phyloP scores from a whole-genome alignment of 495 filamentous ascomycete genomes.

The Pyrenopolyporus hunteri region DNA sequence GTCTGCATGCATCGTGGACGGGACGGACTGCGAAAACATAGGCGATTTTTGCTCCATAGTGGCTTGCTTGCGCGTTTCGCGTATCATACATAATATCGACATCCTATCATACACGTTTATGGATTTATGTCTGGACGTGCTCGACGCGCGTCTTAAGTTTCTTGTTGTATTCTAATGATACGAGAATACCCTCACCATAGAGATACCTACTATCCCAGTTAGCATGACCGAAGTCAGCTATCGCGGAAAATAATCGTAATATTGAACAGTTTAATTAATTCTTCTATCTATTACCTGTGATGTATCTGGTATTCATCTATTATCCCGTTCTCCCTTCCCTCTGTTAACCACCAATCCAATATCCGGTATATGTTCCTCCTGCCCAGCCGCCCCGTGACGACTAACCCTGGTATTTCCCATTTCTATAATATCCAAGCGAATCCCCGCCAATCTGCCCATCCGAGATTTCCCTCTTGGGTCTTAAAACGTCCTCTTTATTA shows the following conservation, averaged over 20 bases:
- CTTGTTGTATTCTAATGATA: too few species aligned
- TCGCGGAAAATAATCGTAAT: too few species aligned
- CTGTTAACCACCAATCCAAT: too few species aligned
- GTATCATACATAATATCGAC: conserved; percentile 10
- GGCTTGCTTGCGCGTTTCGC: too few species aligned
- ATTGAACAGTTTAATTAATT: not conserved
- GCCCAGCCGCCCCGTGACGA: too few species aligned
- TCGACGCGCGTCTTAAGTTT: too few species aligned
- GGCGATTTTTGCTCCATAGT: too few species aligned
- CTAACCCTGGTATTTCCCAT: not conserved
- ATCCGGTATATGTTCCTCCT: too few species aligned
- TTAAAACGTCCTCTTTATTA: not conserved
- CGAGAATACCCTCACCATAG: too few species aligned
- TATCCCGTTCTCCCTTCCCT: not conserved
- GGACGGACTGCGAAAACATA: not conserved
- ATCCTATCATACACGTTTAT: not conserved
- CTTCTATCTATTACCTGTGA: conserved; percentile 1
- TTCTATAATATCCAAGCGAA: not conserved
- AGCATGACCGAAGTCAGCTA: too few species aligned
- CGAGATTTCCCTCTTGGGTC: not conserved
- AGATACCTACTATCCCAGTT: too few species aligned
- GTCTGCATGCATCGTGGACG: conserved; percentile 11
- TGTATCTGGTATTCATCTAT: not conserved
- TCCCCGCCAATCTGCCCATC: not conserved
- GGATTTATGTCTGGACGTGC: not conserved